phyloP scores from a whole-genome alignment of 176 grass and related monocot genomes.

The Carex littledalei region DNA sequence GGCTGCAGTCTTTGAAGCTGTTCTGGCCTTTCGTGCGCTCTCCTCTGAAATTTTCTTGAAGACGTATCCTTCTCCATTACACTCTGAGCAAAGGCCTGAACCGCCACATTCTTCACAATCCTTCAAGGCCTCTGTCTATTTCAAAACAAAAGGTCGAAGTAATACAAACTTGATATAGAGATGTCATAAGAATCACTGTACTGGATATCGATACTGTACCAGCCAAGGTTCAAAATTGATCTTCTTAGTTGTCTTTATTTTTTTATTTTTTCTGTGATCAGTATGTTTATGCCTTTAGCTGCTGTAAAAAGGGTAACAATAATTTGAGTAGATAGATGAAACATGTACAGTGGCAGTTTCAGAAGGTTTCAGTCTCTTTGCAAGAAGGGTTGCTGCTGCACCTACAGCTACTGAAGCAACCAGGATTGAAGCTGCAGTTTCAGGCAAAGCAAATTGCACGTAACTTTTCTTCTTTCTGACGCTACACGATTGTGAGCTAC shows the following conservation, averaged over 20 bases:
- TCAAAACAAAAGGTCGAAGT: background rate
- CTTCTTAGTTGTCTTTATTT: background rate
- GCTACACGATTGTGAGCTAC: background rate
- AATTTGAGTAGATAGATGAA: background rate
- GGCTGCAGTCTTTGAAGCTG: slow-evolving; percentile 43
- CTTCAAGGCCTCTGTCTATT: background rate
- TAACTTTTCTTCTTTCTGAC: slow-evolving; percentile 1
- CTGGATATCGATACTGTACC: background rate
- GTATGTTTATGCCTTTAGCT: background rate
- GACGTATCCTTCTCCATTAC: slow-evolving; percentile 45
- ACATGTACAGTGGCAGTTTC: slow-evolving; percentile 21
- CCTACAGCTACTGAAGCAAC: slow-evolving; percentile 33
- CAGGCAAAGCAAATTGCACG: slow-evolving; percentile 26
- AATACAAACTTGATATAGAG: background rate
- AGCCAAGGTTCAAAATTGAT: background rate
- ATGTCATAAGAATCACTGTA: background rate
- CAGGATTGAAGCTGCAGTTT: slow-evolving; percentile 33
- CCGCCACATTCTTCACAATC: slow-evolving; percentile 37
- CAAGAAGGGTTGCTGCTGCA: slow-evolving; percentile 31
- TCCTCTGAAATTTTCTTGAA: slow-evolving; percentile 42
- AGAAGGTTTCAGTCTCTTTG: slow-evolving; percentile 33
- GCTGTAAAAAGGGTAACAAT: background rate
- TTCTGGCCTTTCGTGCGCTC: slow-evolving; percentile 32
- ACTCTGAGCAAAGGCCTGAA: slow-evolving; percentile 38
- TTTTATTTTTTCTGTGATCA: background rate